Base-by-base conservation (phyloP, 352 stramenopile genomes). In the Globisporangium splendens region DNA sequence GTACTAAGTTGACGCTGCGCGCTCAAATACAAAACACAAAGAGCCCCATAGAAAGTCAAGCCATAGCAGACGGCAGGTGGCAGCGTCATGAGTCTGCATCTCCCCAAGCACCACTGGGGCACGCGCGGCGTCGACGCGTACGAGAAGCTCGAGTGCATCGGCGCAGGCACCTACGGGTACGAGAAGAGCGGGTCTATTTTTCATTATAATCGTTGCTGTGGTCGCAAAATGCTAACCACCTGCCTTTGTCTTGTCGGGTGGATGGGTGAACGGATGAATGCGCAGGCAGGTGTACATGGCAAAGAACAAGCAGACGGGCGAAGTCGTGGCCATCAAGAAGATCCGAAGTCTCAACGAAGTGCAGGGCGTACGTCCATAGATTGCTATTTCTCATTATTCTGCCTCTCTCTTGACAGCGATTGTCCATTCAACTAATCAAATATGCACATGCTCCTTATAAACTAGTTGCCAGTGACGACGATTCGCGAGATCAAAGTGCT, bases 401-500 rank as follows among this genome's bases (percentile, higher is more conserved):
- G 24, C 24, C 5, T 35, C 28, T 35, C 28, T 35, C 28, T 35
- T 20, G 17, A 12, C n/a, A 31, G 8, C 24, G 14, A 12, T 3
- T 41, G 10, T 33, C 17, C 41, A 41, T 55, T 2, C 18, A 7
- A 10, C 46, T 59, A 21, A 24, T 1, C 2, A 4, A 28, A 3
- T 52, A 21, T 46, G 7, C 51, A 31, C 7, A n/a, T n/a, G 18
- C 6, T 47, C 11, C 13, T 56, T 39, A 54, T 62, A 15, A 54
- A 54, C 33, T 50, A 97, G 86, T 75, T 98, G 13, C 96, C 96
- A 0, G 82, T 98, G 49, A 98, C 94, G 42, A 96, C 97, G 15
- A 96, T 99, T 63, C 89, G 96, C 13, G 96, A 99, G 78, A 99
- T 99, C 61, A 98, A 98, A 86, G 97, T 99, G 65, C 82, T 99